These are phyloP conservation scores for Microdochium bolleyi DNA, from an alignment of 2,329 filamentous ascomycete genomes.

Conservation along the genomic window DNA sequence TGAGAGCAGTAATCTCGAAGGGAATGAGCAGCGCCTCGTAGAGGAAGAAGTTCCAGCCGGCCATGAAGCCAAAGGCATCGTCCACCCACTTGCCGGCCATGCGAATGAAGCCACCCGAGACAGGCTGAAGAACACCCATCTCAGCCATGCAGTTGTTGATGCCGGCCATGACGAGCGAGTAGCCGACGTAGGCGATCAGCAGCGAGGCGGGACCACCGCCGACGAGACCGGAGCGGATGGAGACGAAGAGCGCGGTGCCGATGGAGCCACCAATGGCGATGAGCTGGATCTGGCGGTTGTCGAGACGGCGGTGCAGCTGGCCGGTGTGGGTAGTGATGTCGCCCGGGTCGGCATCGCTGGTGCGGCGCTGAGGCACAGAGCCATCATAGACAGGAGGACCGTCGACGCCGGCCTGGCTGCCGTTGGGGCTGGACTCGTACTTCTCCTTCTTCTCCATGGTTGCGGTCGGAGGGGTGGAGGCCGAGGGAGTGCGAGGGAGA, in stretches of 20 bases:
- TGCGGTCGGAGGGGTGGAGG: not conserved
- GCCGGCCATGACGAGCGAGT: slow-evolving; percentile 45
- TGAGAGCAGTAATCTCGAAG: slow-evolving; percentile 30
- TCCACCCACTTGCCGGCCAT: slow-evolving; percentile 59
- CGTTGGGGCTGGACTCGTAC: not conserved
- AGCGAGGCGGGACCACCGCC: slow-evolving; percentile 42
- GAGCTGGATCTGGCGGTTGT: slow-evolving; percentile 44
- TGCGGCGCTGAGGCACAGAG: not conserved
- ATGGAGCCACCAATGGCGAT: slow-evolving; percentile 52
- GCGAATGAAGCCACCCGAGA: slow-evolving; percentile 56
- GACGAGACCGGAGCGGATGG: slow-evolving; percentile 48
- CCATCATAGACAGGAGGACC: not conserved
- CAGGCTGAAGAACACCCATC: slow-evolving; percentile 55
- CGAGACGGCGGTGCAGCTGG: slow-evolving; percentile 30
- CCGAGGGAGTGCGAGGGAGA: not conserved
- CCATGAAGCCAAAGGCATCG: slow-evolving; percentile 54
- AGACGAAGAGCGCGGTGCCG: slow-evolving; percentile 52
- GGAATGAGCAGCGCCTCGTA: slow-evolving; percentile 31
- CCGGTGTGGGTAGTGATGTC: slow-evolving; percentile 4
- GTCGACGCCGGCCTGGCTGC: not conserved
- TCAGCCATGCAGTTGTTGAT: slow-evolving; percentile 61
- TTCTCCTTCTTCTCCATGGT: not conserved
- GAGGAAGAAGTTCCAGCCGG: slow-evolving; percentile 34
- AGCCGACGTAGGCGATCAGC: slow-evolving; percentile 50
- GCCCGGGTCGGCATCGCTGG: not conserved